Conservation (phyloP, 257 asterid species). For the Ballota nigra region DNA sequence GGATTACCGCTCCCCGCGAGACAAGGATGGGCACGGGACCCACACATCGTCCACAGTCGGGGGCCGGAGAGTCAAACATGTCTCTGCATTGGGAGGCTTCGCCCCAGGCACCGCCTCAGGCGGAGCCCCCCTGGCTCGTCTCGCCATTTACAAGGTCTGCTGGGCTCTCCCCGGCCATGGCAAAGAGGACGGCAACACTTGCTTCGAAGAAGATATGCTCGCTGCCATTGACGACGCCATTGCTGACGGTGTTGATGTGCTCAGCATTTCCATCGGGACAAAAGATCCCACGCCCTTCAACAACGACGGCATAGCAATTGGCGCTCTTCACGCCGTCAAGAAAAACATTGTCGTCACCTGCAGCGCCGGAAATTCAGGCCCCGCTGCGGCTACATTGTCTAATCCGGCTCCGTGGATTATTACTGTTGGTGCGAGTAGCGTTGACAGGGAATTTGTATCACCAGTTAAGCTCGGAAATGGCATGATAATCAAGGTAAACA, state of each 20-base stretch:
- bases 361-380: slow-evolving; percentile 89
- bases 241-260: slow-evolving; percentile 76
- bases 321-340: slow-evolving; percentile 75
- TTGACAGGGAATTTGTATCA: slow-evolving; percentile 58
- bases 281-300: slow-evolving; percentile 34
- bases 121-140: slow-evolving; percentile 76
- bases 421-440: slow-evolving; percentile 87
- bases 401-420: slow-evolving; percentile 93
- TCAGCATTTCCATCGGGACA: slow-evolving; percentile 76
- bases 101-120: slow-evolving; percentile 84
- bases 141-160: slow-evolving; percentile 88
- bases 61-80: slow-evolving; percentile 49
- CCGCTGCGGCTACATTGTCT: slow-evolving; percentile 48
- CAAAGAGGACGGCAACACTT: slow-evolving; percentile 63
- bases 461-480: slow-evolving; percentile 70
- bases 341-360: slow-evolving; percentile 65
- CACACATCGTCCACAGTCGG: slow-evolving; percentile 79
- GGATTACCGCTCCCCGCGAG: slow-evolving; percentile 78
- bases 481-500: slow-evolving; percentile 38
- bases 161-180: slow-evolving; percentile 68
- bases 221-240: slow-evolving; percentile 93
- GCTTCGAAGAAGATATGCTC: slow-evolving; percentile 77
- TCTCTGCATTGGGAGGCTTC: slow-evolving; percentile 72
- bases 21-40: slow-evolving; percentile 93
- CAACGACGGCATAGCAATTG: slow-evolving; percentile 63